Evolutionary conservation across 1,284 basidiomycete genomes (phyloP), one percentile per base, ranked within the genome.

Genomic region (Ceratobasidium papillatum): DNA sequence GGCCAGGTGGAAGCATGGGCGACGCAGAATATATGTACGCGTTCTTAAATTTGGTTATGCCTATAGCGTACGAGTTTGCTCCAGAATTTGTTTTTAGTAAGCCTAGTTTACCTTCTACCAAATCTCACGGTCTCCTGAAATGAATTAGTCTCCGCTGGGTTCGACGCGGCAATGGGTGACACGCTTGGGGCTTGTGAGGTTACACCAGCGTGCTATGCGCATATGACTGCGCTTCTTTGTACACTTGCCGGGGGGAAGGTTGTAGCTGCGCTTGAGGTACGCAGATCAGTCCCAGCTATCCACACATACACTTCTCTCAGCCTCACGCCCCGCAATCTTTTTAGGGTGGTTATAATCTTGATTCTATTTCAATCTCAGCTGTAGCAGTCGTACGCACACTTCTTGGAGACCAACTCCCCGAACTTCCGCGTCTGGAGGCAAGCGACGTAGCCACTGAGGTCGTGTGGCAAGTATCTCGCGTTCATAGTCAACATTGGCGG

Each of bases 21-120:
- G 97, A 99, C 80, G 94, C 93, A 27, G 98, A 99, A 80, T 99
- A 99, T 80, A 86, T 99, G 32, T 92, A 97, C 79, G 97, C 98
- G 0, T 99, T 99, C 83, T 94, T 98, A 80, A 91, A 91, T 79
- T 88, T 99, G 61, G 88, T 99, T 59, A 96, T 99, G 94, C 98
- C 98, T 0, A 97, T 99, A 77, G 96, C 95, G 0, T 89, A 94
- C 82, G 97, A 99, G 82, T 99, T 98, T 81, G 89, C 91, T 0
- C 98, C 98, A 0, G 96, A 99, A 77, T 86, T 99, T 12, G 95
- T 99, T 34, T 96, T 99, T 78, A 95, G 96, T 98, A 79, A 77
- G 92, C 19, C n/a, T 34, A 77, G 51, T 3, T 25, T 72, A 27
- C 68, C 34, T 14, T 22, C 36, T 30, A 61, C 63, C 32, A 5